Evolutionary conservation across 1,139 yeast species (phyloP).

Genomic region (Komagataea norvegica): DNA sequence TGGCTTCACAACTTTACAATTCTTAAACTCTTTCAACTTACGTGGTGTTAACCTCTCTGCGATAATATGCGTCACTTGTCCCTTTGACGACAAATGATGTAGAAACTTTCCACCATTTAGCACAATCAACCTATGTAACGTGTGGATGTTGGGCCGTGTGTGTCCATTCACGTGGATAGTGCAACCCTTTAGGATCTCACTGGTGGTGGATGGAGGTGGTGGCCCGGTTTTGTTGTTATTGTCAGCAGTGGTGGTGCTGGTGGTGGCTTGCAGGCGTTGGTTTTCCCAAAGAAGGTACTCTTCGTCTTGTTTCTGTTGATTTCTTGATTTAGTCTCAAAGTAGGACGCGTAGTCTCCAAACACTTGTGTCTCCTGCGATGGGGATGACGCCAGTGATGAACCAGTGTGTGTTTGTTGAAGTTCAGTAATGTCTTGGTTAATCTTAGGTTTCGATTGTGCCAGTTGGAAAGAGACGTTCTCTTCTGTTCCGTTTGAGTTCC

Average conservation of each 20-base stretch:
- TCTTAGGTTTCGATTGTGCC: constrained; percentile 7
- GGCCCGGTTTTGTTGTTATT: no score
- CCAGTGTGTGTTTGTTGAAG: constrained; percentile 18
- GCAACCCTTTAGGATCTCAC: constrained; percentile 60
- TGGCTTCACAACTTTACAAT: constrained; percentile 75
- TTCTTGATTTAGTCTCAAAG: constrained; percentile 58
- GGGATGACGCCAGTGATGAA: background rate
- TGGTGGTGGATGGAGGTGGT: no score
- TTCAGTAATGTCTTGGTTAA: constrained; percentile 2
- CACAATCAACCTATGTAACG: constrained; percentile 66
- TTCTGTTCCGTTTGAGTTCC: no score
- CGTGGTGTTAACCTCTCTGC: constrained; percentile 77
- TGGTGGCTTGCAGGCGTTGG: no score
- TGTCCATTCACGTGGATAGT: constrained; percentile 78
- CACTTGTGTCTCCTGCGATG: constrained; percentile 16
- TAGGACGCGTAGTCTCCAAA: constrained; percentile 72
- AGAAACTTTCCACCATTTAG: constrained; percentile 77
- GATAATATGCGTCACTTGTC: constrained; percentile 76
- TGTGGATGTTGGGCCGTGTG: constrained; percentile 71
- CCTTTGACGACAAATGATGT: constrained; percentile 63
- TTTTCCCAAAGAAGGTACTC: constrained; percentile 47
- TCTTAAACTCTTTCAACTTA: constrained; percentile 58
- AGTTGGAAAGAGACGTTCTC: constrained; percentile 14
- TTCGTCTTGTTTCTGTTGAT: constrained; percentile 66
- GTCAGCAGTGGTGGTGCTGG: no score